Conservation (phyloP, 164 flowering plant species). For the Nymphaea colorata region DNA sequence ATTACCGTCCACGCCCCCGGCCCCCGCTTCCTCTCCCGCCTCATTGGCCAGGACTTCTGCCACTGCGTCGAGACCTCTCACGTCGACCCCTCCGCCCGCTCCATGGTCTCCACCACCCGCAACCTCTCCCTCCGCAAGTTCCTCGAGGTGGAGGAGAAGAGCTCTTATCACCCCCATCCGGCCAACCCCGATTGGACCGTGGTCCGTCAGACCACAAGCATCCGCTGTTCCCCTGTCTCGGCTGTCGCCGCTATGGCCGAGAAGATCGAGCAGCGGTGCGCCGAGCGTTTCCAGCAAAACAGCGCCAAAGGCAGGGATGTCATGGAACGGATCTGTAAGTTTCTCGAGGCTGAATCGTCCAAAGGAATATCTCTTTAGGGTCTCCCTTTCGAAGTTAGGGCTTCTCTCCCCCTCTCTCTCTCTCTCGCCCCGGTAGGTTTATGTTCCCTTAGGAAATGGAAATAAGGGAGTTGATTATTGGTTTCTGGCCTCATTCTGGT, state of each 20-base stretch:
- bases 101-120: slow-evolving; percentile 69
- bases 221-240: slow-evolving; percentile 67
- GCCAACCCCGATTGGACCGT: slow-evolving; percentile 83
- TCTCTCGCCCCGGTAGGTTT: not conserved
- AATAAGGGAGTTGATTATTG: too few relatives aligned
- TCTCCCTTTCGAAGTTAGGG: not conserved
- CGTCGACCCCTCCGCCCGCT: slow-evolving; percentile 51
- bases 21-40: slow-evolving; percentile 75
- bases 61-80: slow-evolving; percentile 83
- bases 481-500: too few relatives aligned
- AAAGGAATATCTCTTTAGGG: slow-evolving; percentile 21
- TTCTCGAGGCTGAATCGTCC: slow-evolving; percentile 83
- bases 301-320: slow-evolving; percentile 94
- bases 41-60: slow-evolving; percentile 85
- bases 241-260: slow-evolving; percentile 93
- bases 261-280: slow-evolving; percentile 88
- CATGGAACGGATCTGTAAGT: slow-evolving; percentile 97
- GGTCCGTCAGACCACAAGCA: slow-evolving; percentile 76
- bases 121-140: slow-evolving; percentile 74
- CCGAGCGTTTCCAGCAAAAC: slow-evolving; percentile 76
- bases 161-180: slow-evolving; percentile 76
- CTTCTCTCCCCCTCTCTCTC: not conserved
- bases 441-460: too few relatives aligned
- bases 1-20: slow-evolving; percentile 88
- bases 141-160: slow-evolving; percentile 82